Evolutionary conservation across 495 filamentous ascomycete genomes (phyloP), one percentile per base, ranked within the genome.

Genomic region (Talaromyces borbonicus): DNA sequence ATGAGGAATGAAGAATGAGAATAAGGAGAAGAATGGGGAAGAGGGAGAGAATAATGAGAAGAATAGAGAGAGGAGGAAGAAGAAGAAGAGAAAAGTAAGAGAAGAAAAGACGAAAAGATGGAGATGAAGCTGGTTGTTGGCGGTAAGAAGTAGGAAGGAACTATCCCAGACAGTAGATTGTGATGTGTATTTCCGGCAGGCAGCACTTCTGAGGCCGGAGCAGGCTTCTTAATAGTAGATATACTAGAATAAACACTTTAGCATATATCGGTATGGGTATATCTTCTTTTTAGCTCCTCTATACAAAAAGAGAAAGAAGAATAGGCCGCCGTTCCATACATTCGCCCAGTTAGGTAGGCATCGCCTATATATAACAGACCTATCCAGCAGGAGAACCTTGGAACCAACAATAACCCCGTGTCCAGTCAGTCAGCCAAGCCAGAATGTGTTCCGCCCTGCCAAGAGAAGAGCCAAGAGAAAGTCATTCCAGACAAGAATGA

Each of bases 391-490:
- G 35, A 19, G 5, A 19, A 0, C n/a, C n/a, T n/a, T n/a, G n/a
- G n/a, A n/a, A n/a, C 3, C 4, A 37, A 20, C 35, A 38, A 20
- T 38, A 11, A 38, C 35, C 22, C 35, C 35, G 35, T 38, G 8
- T 9, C 19, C 19, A 20, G 35, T 36, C 36, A 39, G 36, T 38
- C 19, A 8, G 14, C 35, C 8, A n/a, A n/a, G n/a, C n/a, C 11
- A 23, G 37, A 20, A 41, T 41, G 38, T 26, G 24, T 41, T 15
- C 38, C 38, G 38, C 38, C 23, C 38, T 41, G 38, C 38, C 38
- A 41, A 41, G 38, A 24, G 23, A 23, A 23, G 38, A n/a, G 38
- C 38, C 38, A 41, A 41, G 38, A 41, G 38, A n/a, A 24, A 41
- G 38, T 23, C 35, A 38, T 20, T 20, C 14, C 35, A 38, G 35